Evolutionary conservation across 192 early-diverging fungal genomes (phyloP).

Genomic region (Umbelopsis sp.): DNA sequence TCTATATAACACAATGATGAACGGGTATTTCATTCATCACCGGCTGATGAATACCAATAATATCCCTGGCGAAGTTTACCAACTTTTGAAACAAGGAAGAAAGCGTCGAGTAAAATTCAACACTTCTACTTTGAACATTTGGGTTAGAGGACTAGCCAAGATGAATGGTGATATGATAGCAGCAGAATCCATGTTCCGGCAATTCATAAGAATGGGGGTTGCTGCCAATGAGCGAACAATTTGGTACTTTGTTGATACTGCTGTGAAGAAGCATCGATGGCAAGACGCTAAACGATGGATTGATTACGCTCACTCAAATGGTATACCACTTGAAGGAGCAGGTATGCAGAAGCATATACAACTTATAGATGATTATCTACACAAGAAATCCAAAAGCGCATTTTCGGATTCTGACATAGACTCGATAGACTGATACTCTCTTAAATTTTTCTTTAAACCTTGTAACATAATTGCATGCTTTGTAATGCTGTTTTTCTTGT

Average conservation of each 20-base stretch:
- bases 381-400: neutral
- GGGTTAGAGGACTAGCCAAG: conserved; percentile 29
- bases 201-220: conserved; percentile 12
- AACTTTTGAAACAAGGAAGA: conserved; percentile 17
- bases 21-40: conserved; percentile 31
- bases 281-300: conserved; percentile 11
- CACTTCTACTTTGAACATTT: conserved; percentile 33
- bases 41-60: conserved; percentile 15
- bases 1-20: conserved; percentile 38
- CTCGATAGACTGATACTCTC: conserved; percentile 5
- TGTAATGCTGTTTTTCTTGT: neutral
- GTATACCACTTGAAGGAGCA: neutral
- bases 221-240: conserved; percentile 28
- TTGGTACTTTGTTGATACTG: conserved; percentile 28
- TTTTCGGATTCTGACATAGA: neutral
- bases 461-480: conserved; percentile 18
- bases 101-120: neutral
- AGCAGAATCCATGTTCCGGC: conserved; percentile 26
- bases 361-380: neutral
- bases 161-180: conserved; percentile 28
- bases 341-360: neutral
- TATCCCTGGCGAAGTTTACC: conserved; percentile 23
- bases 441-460: neutral
- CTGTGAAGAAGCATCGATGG: conserved; percentile 19
- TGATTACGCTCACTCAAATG: neutral